phyloP scores from a whole-genome alignment of 306 rosid species.

The Casuarina equisetifolia region DNA sequence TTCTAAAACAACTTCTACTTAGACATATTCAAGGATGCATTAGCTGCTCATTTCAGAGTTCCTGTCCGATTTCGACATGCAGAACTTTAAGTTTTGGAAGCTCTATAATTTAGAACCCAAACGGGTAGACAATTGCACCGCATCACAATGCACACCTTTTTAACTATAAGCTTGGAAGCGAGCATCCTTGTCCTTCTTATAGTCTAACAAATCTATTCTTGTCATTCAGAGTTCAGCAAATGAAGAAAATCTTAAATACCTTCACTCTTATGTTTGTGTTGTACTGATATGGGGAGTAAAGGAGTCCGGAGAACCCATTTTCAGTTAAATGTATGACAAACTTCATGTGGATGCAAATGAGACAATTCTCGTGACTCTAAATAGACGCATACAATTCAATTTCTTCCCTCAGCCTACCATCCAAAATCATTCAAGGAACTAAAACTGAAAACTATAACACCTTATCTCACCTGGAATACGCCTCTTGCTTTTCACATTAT shows the following conservation, averaged over 20 bases:
- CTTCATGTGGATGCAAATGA: neutral
- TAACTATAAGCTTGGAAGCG: neutral
- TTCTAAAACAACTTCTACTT: neutral
- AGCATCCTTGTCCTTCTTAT: neutral
- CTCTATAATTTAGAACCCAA: neutral
- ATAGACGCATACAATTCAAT: neutral
- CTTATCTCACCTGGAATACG: slow-evolving; percentile 51
- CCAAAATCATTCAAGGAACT: neutral
- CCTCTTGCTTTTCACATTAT: slow-evolving; percentile 58
- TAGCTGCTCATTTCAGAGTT: neutral
- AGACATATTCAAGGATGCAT: no score
- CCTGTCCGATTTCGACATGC: neutral
- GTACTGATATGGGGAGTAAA: neutral
- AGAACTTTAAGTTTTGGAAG: neutral
- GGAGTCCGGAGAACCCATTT: neutral
- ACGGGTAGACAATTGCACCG: neutral
- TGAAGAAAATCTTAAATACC: neutral
- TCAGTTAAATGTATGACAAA: neutral
- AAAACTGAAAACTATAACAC: neutral
- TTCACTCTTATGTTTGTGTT: neutral
- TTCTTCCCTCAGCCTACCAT: neutral
- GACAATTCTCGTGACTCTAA: neutral
- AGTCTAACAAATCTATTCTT: neutral
- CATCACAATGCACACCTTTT: neutral
- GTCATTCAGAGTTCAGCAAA: neutral